Percentiles rank a stretch among this genome's conserved stretches.
Evolutionary conservation across 2,329 filamentous ascomycete species (phyloP).

Genomic region (Colletotrichum tofieldiae): DNA sequence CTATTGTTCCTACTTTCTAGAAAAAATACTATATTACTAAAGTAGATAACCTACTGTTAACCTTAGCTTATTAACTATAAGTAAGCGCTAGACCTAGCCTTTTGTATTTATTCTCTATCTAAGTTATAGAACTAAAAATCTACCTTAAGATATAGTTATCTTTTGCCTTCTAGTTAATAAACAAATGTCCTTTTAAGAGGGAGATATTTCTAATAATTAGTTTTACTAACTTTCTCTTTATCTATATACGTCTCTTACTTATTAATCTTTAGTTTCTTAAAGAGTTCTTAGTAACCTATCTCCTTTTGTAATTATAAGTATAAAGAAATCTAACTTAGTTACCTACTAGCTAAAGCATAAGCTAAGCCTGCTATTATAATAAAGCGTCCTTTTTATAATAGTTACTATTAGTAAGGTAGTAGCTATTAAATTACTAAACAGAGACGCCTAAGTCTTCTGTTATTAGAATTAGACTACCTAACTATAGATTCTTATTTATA

Average conservation of each 20-base stretch:
- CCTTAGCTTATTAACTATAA: not conserved
- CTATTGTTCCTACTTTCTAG: too few species aligned
- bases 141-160: not conserved
- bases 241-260: too few species aligned
- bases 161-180: not conserved
- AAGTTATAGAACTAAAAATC: not conserved
- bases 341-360: not conserved
- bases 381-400: not conserved
- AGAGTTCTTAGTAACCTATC: not conserved
- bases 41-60: not conserved
- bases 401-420: not conserved
- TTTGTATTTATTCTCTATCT: not conserved
- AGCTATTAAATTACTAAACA: too few species aligned
- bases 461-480: too few species aligned
- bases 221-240: too few species aligned
- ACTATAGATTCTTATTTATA: too few species aligned
- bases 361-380: not conserved
- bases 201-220: too few species aligned
- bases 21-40: not conserved
- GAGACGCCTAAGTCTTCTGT: too few species aligned
- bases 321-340: not conserved
- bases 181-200: not conserved
- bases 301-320: not conserved
- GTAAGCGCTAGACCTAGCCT: not conserved
- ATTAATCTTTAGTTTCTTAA: too few species aligned